Evolutionary conservation across 768 basidiomycete species (phyloP), one percentile per base, ranked within the genome.

Genomic region (Termitomyces sp.): DNA sequence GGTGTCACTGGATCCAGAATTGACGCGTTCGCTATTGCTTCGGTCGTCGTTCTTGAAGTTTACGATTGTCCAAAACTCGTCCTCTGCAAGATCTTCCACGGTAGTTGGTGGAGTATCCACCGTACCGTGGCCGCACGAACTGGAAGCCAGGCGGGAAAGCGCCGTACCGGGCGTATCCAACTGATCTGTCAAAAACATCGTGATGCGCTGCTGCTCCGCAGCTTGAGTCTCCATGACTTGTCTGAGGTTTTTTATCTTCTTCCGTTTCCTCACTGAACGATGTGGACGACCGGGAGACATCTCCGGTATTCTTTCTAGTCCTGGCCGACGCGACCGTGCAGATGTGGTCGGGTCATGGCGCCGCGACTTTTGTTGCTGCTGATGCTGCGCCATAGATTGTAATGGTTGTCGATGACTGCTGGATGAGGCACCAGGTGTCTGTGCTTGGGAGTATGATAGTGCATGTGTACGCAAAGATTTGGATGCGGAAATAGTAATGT

Each of bases 321-420:
- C 52, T 6, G 28, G 14, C 33, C 49, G 52, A 47, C 20, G 44
- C 9, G 30, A 28, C 5, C 32, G 22, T 47, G 33, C 18, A 26
- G 40, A 3, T 5, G 28, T 44, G 61, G 55, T 48, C 35, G 56
- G 52, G 57, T 43, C 35, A 56, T 53, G 45, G 22, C 20, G 41
- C 24, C 36, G 47, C 9, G 14, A 16, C 14, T 28, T 46, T 28
- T 24, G 48, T 6, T 3, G 35, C 7, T 30, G 40, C 40, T 45
- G 56, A 6, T 20, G 14, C 26, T 20, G 46, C 18, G 28, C 40
- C n/a, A 20, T 74, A 69, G 26, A 49, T 67, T 22, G 71, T 69
- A 28, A 66, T 59, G 36, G 58, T 61, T 44, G 69, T 40, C 50
- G 55, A 52, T 54, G 63, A 46, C 47, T 44, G 40, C 59, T 58